These are phyloP conservation scores for Colletotrichum lentis DNA, from an alignment of 2,329 filamentous ascomycete species.

Conservation along the genomic window DNA sequence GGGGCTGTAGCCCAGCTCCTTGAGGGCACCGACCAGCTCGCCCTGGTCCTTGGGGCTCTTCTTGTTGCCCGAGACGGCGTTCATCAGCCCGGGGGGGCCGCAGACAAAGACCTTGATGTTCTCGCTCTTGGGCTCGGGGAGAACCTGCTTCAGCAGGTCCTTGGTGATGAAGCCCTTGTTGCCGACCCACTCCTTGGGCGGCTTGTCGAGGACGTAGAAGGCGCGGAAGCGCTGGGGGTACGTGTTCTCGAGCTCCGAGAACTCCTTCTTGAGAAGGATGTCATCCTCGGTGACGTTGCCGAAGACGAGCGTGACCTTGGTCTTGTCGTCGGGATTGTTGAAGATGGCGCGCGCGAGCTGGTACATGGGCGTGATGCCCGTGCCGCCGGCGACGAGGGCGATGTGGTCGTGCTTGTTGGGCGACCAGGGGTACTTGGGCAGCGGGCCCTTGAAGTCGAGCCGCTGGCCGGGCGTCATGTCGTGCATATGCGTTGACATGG, in stretches of 20 bases:
- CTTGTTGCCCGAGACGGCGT: slow-evolving; percentile 89
- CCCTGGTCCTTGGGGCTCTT: slow-evolving; percentile 93
- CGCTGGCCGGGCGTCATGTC: slow-evolving; percentile 80
- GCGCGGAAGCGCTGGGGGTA: slow-evolving; percentile 95
- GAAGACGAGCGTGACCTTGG: slow-evolving; percentile 94
- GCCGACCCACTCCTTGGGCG: slow-evolving; percentile 78
- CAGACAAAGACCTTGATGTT: slow-evolving; percentile 98
- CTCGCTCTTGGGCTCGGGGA: slow-evolving; percentile 88
- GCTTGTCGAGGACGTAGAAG: slow-evolving; percentile 92
- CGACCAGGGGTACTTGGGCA: slow-evolving; percentile 91
- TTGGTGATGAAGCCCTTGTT: slow-evolving; percentile 85
- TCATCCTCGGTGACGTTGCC: slow-evolving; percentile 91
- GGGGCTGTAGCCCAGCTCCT: slow-evolving; percentile 74
- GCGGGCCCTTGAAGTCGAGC: slow-evolving; percentile 92
- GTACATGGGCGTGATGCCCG: slow-evolving; percentile 98
- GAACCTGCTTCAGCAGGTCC: slow-evolving; percentile 91
- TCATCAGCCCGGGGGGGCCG: slow-evolving; percentile 91
- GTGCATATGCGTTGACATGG: slow-evolving; percentile 92
- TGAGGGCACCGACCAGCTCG: slow-evolving; percentile 81
- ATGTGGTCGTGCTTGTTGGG: slow-evolving; percentile 94
- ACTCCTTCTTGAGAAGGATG: slow-evolving; percentile 88
- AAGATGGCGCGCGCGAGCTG: slow-evolving; percentile 92
- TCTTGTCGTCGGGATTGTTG: slow-evolving; percentile 95
- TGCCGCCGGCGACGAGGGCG: slow-evolving; percentile 88
- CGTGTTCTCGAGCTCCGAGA: slow-evolving; percentile 88